phyloP scores from a whole-genome alignment of 306 rosid genomes.

The Begonia masoniana region DNA sequence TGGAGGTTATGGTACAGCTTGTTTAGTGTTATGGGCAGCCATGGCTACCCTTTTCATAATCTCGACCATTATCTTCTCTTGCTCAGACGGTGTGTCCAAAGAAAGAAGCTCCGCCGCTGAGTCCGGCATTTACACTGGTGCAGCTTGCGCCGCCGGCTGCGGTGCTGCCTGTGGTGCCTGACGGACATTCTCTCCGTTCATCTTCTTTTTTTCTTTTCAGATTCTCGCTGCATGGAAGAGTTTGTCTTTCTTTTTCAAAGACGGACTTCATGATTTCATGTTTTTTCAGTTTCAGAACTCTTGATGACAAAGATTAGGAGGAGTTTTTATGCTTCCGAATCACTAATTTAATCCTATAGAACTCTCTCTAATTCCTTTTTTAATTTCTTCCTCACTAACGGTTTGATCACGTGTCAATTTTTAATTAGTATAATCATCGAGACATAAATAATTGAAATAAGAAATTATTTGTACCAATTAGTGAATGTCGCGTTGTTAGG shows the following conservation, averaged over 20 bases:
- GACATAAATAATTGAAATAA: no score
- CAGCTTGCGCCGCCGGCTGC: constrained; percentile 39
- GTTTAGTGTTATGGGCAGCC: constrained; percentile 24
- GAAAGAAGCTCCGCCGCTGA: constrained; percentile 31
- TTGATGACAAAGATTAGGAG: no score
- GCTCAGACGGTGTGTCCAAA: constrained; percentile 45
- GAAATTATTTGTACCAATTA: no score
- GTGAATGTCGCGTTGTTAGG: no score
- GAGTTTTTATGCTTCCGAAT: no score
- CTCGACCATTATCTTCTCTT: constrained; percentile 43
- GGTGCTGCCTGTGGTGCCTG: constrained; percentile 62
- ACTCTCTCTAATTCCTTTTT: no score
- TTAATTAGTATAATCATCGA: no score
- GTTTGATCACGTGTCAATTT: no score
- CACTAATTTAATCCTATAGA: no score
- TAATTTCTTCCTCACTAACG: no score
- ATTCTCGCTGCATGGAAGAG: not conserved
- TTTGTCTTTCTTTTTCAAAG: not conserved
- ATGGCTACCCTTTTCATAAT: constrained; percentile 32
- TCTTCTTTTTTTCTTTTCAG: not conserved
- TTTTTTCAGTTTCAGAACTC: no score
- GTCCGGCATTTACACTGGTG: constrained; percentile 35
- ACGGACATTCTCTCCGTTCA: not conserved
- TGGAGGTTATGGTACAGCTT: constrained; percentile 13
- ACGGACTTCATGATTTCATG: not conserved